These are phyloP conservation scores for Aspergillus udagawae DNA, from an alignment of 2,329 filamentous ascomycete genomes.

Conservation along the genomic window DNA sequence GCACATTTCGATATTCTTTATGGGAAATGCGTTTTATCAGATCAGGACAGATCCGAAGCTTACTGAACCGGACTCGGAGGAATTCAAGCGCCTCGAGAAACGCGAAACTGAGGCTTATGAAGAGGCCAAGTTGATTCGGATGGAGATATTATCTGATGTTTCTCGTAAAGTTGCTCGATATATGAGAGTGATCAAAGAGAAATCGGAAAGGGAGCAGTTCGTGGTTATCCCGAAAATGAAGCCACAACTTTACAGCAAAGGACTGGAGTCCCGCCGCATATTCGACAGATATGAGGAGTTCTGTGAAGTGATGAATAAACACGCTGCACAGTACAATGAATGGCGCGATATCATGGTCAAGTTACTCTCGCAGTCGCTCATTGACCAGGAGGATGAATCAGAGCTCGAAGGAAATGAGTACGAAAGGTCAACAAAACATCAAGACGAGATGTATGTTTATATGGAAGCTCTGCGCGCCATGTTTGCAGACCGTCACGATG, in stretches of 20 bases:
- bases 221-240: conserved; percentile 61
- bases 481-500: conserved; percentile 73
- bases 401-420: conserved; percentile 89
- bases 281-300: conserved; percentile 65
- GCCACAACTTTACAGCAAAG: conserved; percentile 51
- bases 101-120: conserved; percentile 73
- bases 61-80: conserved; percentile 63
- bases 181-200: conserved; percentile 61
- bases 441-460: conserved; percentile 86
- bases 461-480: conserved; percentile 71
- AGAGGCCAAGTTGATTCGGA: conserved; percentile 69
- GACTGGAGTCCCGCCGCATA: conserved; percentile 68
- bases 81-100: conserved; percentile 63
- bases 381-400: conserved; percentile 73
- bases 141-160: conserved; percentile 66
- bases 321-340: conserved; percentile 66
- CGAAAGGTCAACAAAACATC: conserved; percentile 76
- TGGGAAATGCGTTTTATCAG: conserved; percentile 77
- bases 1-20: conserved; percentile 80
- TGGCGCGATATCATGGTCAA: conserved; percentile 72
- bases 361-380: conserved; percentile 67
- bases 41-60: conserved; percentile 67
- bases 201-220: conserved; percentile 53
- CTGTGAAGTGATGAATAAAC: conserved; percentile 63
- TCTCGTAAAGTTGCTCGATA: conserved; percentile 57